Evolutionary conservation across 23 red algal species (phyloP).

Genomic region (Chondrus crispus): DNA sequence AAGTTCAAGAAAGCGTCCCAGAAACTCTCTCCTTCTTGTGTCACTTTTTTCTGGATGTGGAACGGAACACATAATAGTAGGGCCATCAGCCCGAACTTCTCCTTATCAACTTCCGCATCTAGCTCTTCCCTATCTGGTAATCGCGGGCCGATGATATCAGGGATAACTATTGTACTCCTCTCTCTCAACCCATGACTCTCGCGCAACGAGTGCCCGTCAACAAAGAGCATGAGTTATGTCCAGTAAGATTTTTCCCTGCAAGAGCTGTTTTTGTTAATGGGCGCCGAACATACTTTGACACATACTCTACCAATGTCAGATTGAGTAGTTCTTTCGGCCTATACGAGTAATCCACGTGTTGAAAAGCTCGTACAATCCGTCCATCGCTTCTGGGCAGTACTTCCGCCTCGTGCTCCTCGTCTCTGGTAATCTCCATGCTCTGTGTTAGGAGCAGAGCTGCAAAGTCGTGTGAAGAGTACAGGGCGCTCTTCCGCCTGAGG

Average conservation of each 20-base stretch:
- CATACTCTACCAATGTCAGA: not conserved
- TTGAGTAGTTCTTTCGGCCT: not conserved
- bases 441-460: not conserved
- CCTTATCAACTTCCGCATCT: too few relatives aligned
- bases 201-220: too few relatives aligned
- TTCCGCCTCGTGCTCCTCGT: not conserved
- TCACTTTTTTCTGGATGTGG: too few relatives aligned
- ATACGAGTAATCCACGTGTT: not conserved
- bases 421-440: not conserved
- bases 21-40: too few relatives aligned
- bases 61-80: too few relatives aligned
- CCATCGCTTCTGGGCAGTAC: not conserved
- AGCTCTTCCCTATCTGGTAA: too few relatives aligned
- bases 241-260: too few relatives aligned
- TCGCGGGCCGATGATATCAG: not conserved
- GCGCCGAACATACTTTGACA: not conserved
- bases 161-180: not conserved
- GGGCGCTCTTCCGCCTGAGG: not conserved
- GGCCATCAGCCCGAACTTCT: too few relatives aligned
- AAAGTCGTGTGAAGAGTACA: not conserved
- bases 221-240: too few relatives aligned
- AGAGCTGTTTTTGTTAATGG: too few relatives aligned
- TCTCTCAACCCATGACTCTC: too few relatives aligned
- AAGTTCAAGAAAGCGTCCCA: too few relatives aligned
- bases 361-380: not conserved